phyloP scores from a whole-genome alignment of 495 filamentous ascomycete species.

The Talaromyces ruber region DNA sequence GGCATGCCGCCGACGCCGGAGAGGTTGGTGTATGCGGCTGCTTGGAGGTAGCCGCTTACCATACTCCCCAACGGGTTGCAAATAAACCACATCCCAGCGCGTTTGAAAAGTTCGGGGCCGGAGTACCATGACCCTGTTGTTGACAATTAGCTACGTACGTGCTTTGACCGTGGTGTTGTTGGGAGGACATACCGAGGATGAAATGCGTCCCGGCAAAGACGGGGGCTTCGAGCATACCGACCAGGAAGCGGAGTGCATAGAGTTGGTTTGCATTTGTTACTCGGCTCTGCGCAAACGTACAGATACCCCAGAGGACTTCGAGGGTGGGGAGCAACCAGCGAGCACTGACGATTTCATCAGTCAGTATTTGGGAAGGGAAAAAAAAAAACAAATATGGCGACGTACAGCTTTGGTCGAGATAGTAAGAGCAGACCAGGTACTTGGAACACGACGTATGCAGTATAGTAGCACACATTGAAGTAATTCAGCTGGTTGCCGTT shows the following conservation, averaged over 20 bases:
- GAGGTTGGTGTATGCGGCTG: slow-evolving; percentile 37
- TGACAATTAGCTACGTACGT: neutral
- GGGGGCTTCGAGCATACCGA: slow-evolving; percentile 20
- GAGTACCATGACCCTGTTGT: slow-evolving; percentile 32
- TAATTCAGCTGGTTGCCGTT: slow-evolving; percentile 45
- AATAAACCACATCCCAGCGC: slow-evolving; percentile 26
- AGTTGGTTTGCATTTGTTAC: slow-evolving; percentile 23
- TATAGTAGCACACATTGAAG: slow-evolving; percentile 27
- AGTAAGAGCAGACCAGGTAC: slow-evolving; percentile 22
- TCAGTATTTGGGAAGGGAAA: neutral
- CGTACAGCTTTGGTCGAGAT: neutral
- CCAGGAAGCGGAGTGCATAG: slow-evolving; percentile 47
- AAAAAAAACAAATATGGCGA: neutral
- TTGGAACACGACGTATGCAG: slow-evolving; percentile 31
- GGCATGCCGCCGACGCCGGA: slow-evolving; percentile 36
- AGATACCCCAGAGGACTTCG: slow-evolving; percentile 21
- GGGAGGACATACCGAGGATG: slow-evolving; percentile 13
- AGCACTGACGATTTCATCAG: slow-evolving; percentile 16
- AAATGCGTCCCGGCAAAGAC: slow-evolving; percentile 38
- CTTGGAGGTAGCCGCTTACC: slow-evolving; percentile 34
- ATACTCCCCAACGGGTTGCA: slow-evolving; percentile 26
- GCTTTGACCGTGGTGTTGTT: neutral
- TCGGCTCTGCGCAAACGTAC: slow-evolving; percentile 28
- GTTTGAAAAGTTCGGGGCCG: slow-evolving; percentile 28
- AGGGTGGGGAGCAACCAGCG: slow-evolving; percentile 27